These are phyloP conservation scores for Saturnispora sanitii DNA, from an alignment of 805 yeast genomes.

Conservation along the genomic window DNA sequence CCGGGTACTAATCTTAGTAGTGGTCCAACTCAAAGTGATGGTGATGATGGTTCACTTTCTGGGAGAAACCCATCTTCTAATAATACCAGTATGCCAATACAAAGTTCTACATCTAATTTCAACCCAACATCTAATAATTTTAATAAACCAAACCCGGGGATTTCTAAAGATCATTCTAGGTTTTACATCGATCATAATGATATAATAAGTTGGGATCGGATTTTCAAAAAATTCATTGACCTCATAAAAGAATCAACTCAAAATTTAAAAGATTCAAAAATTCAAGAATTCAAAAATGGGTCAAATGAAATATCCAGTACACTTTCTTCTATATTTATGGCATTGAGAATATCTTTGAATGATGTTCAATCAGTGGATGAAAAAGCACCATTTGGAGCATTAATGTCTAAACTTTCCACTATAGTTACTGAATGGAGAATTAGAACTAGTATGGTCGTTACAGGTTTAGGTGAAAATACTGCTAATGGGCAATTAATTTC, in stretches of 20 bases:
- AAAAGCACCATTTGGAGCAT: slow-evolving; percentile 37
- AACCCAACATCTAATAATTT: too few relatives aligned
- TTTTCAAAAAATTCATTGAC: slow-evolving; percentile 38
- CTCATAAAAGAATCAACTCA: slow-evolving; percentile 40
- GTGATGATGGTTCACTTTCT: too few relatives aligned
- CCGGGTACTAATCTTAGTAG: background rate
- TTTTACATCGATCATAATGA: slow-evolving; percentile 33
- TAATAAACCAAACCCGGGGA: too few relatives aligned
- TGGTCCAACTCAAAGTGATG: too few relatives aligned
- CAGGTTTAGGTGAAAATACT: slow-evolving; percentile 22
- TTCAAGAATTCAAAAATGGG: slow-evolving; percentile 43
- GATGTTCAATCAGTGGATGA: slow-evolving; percentile 40
- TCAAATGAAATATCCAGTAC: slow-evolving; percentile 44
- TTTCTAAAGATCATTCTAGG: slow-evolving; percentile 1
- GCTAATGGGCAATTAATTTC: background rate
- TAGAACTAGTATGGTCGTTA: slow-evolving; percentile 51
- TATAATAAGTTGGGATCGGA: slow-evolving; percentile 48
- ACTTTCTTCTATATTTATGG: slow-evolving; percentile 43
- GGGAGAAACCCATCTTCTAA: too few relatives aligned
- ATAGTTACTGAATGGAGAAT: slow-evolving; percentile 55
- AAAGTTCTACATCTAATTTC: too few relatives aligned
- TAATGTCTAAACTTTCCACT: slow-evolving; percentile 42
- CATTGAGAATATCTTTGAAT: slow-evolving; percentile 43
- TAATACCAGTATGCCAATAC: too few relatives aligned
- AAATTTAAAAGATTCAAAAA: slow-evolving; percentile 41